Evolutionary conservation across 805 yeast species (phyloP), one percentile per base, ranked within the genome.

Genomic region (Starmerella apicola): DNA sequence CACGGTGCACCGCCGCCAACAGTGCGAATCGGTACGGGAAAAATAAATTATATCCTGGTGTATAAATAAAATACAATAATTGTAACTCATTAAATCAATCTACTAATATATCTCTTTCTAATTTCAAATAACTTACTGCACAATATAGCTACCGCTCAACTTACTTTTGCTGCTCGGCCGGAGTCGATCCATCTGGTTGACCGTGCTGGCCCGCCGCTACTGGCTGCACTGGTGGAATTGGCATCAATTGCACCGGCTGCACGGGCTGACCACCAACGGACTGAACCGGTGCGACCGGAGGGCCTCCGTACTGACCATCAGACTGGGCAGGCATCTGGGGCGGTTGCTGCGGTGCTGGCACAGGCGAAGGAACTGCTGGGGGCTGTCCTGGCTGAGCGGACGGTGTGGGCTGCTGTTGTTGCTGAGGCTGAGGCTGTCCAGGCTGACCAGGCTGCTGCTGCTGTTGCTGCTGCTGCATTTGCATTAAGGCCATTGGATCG

Each of bases 401-500:
- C 16, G 20, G 30, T 19, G 22, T 9, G 15, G 20, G 6, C 38
- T 31, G 42, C 19, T 7, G 32, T 16, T 19, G 37, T 22, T 18
- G 24, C n/a, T 36, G 43, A 25, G 28, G 42, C 25, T 24, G 43
- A 27, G 30, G 41, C 25, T 16, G 18, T 15, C 21, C 32, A 18
- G n/a, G 38, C 17, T 37, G 44, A 20, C 32, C 34, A 3, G 23
- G 22, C 13, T 36, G 43, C 36, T 37, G 39, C 25, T 18, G 31
- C 22, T 36, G 40, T 32, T 35, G 37, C 32, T 39, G 46, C 38
- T 43, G 47, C 33, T 44, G 44, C 23, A 44, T 10, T 2, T 43
- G 37, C 4, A 44, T 32, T 12, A 44, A 41, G 1, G 48, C 30
- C 12, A 37, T 31, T 5, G 47, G 25, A 30, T 43, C 47, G 8